A percentile compares a stretch with the other conserved stretches of the same genome.
Conservation (phyloP, 192 early-diverging fungal species). For the Coemansia sp. region DNA sequence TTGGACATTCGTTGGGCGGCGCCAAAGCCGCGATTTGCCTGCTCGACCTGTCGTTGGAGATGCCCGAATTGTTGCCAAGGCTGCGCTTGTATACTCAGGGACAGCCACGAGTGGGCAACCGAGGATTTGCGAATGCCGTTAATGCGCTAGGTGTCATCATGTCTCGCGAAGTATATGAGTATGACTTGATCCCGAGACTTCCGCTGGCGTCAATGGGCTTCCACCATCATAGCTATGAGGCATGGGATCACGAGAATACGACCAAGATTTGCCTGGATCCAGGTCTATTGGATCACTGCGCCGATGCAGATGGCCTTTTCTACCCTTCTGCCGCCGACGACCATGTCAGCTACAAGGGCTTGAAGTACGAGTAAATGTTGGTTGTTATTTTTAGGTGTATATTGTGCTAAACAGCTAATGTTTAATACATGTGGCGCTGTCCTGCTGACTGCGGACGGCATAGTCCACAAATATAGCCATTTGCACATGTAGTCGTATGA, state of each 20-base stretch:
- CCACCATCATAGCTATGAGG: constrained; percentile 38
- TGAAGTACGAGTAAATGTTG: constrained; percentile 30
- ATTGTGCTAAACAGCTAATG: neutral
- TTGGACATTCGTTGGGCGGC: constrained; percentile 54
- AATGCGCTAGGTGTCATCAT: constrained; percentile 23
- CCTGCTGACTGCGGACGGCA: neutral
- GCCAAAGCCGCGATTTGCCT: constrained; percentile 41
- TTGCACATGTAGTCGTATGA: neutral
- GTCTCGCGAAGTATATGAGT: constrained; percentile 45
- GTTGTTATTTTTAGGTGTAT: neutral
- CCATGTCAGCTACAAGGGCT: constrained; percentile 37
- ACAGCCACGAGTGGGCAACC: constrained; percentile 53
- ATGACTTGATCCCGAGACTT: constrained; percentile 41
- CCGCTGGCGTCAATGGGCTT: constrained; percentile 35
- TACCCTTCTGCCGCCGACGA: constrained; percentile 24
- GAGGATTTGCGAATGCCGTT: constrained; percentile 38
- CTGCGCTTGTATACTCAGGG: constrained; percentile 45
- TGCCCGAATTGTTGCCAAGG: constrained; percentile 22
- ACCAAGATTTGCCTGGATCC: constrained; percentile 28
- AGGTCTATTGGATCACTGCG: constrained; percentile 20
- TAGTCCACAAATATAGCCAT: neutral
- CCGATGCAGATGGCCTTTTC: constrained; percentile 8
- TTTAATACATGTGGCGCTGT: neutral
- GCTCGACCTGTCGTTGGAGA: constrained; percentile 28
- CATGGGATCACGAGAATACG: constrained; percentile 42